Evolutionary conservation across 768 basidiomycete species (phyloP).

Genomic region (Macrolepiota fuliginosa): DNA sequence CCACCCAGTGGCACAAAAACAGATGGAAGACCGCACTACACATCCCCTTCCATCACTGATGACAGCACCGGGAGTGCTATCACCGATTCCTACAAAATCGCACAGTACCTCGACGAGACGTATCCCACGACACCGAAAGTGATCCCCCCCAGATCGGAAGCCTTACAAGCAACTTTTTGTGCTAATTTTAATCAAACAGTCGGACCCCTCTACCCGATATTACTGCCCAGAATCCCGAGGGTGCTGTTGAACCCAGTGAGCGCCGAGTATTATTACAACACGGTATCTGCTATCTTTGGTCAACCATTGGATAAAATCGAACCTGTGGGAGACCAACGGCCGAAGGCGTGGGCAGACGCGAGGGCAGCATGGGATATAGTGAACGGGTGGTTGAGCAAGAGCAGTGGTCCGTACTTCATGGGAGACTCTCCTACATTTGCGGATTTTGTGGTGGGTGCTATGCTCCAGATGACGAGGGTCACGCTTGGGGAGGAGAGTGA

Average conservation of each 20-base stretch:
- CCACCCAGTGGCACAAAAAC: not conserved
- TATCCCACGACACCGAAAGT: conserved; percentile 32
- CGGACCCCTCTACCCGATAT: not conserved
- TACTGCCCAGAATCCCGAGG: not conserved
- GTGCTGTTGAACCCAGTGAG: not conserved
- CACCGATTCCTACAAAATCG: conserved; percentile 41
- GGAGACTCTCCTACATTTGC: conserved; percentile 20
- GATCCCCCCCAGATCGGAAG: conserved; percentile 17
- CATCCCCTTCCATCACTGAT: conserved; percentile 22
- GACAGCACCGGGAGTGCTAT: conserved; percentile 34
- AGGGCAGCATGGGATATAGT: conserved; percentile 1
- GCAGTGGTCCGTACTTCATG: conserved; percentile 2
- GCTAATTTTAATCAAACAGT: not conserved
- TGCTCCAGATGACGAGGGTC: conserved; percentile 20
- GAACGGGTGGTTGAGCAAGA: conserved; percentile 3
- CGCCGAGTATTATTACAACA: not conserved
- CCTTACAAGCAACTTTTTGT: conserved; percentile 1
- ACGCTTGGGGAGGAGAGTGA: conserved; percentile 22
- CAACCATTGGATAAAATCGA: not conserved
- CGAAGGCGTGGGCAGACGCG: conserved; percentile 6
- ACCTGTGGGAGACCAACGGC: not conserved
- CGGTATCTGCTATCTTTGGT: not conserved
- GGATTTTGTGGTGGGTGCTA: conserved; percentile 23
- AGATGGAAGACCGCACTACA: conserved; percentile 7
- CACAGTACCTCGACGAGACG: conserved; percentile 41